A percentile compares a stretch with the other conserved stretches of the same genome.
These are phyloP conservation scores for Fraxinus pennsylvanica DNA, from an alignment of 257 asterid genomes.

Conservation along the genomic window DNA sequence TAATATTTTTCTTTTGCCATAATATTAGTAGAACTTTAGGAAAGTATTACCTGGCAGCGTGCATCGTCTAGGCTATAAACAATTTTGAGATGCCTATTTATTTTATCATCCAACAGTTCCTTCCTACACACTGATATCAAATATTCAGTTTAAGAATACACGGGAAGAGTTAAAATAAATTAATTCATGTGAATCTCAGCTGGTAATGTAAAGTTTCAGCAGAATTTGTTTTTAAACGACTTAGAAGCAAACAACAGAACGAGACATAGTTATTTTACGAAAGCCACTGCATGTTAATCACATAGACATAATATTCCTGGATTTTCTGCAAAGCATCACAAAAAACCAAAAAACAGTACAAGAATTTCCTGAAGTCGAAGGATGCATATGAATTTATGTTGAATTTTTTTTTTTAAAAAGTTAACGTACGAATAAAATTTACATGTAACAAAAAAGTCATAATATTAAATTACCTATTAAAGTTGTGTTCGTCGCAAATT, in stretches of 20 bases:
- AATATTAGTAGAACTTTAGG: background rate
- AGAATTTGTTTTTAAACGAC: constrained; percentile 6
- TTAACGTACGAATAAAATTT: no score
- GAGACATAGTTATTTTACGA: background rate
- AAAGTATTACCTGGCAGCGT: constrained; percentile 77
- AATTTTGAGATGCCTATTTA: constrained; percentile 88
- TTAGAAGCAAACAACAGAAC: background rate
- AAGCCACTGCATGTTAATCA: constrained; percentile 3
- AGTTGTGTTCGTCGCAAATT: no score
- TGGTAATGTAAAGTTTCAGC: background rate
- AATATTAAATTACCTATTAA: no score
- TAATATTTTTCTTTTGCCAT: background rate
- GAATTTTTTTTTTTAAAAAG: no score
- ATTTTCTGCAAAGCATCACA: constrained; percentile 58
- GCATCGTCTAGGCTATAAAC: constrained; percentile 77
- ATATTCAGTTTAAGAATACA: background rate
- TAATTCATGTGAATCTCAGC: background rate
- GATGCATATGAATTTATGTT: constrained; percentile 21
- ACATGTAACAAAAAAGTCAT: no score
- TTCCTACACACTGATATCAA: background rate
- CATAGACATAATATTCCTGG: constrained; percentile 50
- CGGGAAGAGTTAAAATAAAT: constrained; percentile 4
- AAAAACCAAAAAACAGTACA: constrained; percentile 42
- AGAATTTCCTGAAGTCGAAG: constrained; percentile 41
- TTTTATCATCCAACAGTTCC: constrained; percentile 52